phyloP scores from a whole-genome alignment of 345 rosid species.

The Gossypium arboreum region DNA sequence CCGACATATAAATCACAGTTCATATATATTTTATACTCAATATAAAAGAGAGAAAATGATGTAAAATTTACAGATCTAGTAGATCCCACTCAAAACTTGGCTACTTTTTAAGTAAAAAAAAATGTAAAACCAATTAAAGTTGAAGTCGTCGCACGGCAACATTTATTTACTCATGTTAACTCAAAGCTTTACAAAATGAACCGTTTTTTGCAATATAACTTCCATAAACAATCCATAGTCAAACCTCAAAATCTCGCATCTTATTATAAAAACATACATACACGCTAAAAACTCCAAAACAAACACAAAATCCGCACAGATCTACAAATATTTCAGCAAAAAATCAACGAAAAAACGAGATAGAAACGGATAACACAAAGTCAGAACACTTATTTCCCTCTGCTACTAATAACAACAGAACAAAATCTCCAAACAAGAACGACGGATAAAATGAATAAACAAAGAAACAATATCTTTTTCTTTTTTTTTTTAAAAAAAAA shows the following conservation, averaged over 20 bases:
- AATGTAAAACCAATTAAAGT: background rate
- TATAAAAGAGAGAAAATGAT: background rate
- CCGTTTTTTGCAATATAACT: background rate
- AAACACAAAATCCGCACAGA: slow-evolving; percentile 12
- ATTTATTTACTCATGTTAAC: background rate
- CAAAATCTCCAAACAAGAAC: background rate
- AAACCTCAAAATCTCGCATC: slow-evolving; percentile 10
- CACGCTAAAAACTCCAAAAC: background rate
- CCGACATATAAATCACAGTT: background rate
- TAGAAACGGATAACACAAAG: background rate
- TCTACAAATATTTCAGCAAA: slow-evolving; percentile 7
- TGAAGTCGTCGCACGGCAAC: background rate
- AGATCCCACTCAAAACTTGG: slow-evolving; percentile 4
- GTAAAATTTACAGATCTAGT: background rate
- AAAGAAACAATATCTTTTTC: background rate
- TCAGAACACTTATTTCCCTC: background rate
- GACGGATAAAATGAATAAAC: background rate
- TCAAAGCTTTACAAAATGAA: background rate
- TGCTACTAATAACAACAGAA: background rate
- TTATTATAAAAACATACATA: background rate
- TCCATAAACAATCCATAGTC: background rate
- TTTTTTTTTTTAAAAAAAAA: background rate
- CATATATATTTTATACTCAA: background rate
- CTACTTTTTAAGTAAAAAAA: background rate
- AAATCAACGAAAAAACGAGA: background rate